Conservation (phyloP, 1,284 basidiomycete genomes). For the Tilletia setariae region DNA sequence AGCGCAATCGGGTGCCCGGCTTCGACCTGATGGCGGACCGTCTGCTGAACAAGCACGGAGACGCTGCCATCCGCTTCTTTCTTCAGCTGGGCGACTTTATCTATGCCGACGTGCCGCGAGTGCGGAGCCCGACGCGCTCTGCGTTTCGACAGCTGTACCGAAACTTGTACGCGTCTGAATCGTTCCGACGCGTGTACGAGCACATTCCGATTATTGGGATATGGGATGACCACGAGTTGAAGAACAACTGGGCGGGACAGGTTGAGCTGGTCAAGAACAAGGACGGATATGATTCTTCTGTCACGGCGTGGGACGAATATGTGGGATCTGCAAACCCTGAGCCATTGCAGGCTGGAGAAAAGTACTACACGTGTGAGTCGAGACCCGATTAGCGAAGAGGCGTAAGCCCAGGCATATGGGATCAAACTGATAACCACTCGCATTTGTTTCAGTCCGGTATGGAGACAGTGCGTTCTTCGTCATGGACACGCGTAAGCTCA, state of each 20-base stretch:
- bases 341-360: constrained; percentile 57
- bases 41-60: constrained; percentile 28
- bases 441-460: constrained; percentile 50
- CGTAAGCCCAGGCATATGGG: constrained; percentile 28
- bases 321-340: constrained; percentile 68
- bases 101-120: constrained; percentile 69
- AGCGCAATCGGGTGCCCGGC: constrained; percentile 62
- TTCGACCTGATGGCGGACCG: constrained; percentile 64
- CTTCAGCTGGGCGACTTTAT: constrained; percentile 62
- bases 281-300: constrained; percentile 62
- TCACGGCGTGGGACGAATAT: constrained; percentile 67
- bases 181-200: constrained; percentile 48
- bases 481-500: constrained; percentile 70
- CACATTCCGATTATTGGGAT: constrained; percentile 49
- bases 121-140: constrained; percentile 34
- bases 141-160: constrained; percentile 51
- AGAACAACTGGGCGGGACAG: constrained; percentile 48
- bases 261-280: constrained; percentile 62
- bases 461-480: constrained; percentile 76
- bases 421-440: constrained; percentile 27
- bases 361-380: constrained; percentile 62
- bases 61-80: constrained; percentile 54
- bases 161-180: constrained; percentile 48
- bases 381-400: constrained; percentile 39
- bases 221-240: constrained; percentile 52